Conservation (phyloP, 2,329 filamentous ascomycete species). For the Fusarium staphyleae region DNA sequence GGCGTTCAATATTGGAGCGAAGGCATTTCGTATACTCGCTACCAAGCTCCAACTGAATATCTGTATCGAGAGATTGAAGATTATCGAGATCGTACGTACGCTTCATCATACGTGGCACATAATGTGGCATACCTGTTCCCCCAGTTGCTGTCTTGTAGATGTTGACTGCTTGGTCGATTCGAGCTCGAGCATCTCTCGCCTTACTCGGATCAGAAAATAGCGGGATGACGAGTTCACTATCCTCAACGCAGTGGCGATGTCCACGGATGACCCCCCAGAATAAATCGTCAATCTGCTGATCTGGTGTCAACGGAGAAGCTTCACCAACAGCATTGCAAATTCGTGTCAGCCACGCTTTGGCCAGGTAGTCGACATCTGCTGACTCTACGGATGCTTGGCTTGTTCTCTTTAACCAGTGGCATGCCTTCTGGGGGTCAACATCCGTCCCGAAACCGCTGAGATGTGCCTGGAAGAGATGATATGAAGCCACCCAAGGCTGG, state of each 20-base stretch:
- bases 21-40: neutral
- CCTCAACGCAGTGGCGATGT: neutral
- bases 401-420: neutral
- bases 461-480: conserved; percentile 5
- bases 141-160: neutral
- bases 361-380: conserved; percentile 1
- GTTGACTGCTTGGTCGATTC: neutral
- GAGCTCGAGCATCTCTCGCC: neutral
- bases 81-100: conserved; percentile 1
- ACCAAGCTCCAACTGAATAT: neutral
- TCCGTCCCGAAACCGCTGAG: conserved; percentile 3
- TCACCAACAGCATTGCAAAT: conserved; percentile 1
- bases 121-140: conserved; percentile 5
- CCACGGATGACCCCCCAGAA: conserved; percentile 5
- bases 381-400: neutral
- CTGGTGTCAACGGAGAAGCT: neutral
- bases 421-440: neutral
- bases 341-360: conserved; percentile 1
- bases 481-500: conserved; percentile 1
- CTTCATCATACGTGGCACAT: conserved; percentile 4
- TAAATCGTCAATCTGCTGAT: conserved; percentile 4
- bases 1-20: neutral
- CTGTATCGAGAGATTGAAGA: neutral
- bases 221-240: neutral
- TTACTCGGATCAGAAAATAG: neutral